phyloP scores from a whole-genome alignment of 169 alveolate genomes.

The Perkinsus chesapeaki region DNA sequence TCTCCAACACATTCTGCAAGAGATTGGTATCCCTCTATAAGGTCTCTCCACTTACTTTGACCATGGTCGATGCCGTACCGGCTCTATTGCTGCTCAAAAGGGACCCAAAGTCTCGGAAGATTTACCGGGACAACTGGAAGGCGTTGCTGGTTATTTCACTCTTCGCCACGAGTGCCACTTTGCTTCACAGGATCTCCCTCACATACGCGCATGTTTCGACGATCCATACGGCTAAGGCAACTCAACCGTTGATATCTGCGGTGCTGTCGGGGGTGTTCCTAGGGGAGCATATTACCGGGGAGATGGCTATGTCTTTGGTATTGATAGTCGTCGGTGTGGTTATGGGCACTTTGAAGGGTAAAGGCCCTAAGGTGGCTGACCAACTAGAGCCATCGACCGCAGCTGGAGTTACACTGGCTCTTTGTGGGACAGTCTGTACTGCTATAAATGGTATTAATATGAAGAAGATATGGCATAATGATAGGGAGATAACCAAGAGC shows the following conservation, averaged over 20 bases:
- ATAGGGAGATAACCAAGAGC: neutral
- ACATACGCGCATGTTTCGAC: neutral
- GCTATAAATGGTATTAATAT: neutral
- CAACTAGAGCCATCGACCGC: neutral
- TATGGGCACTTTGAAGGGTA: neutral
- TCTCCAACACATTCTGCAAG: neutral
- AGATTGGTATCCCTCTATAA: neutral
- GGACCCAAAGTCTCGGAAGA: neutral
- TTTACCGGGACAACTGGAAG: neutral
- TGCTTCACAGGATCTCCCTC: neutral
- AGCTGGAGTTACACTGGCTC: neutral
- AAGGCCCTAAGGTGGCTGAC: neutral
- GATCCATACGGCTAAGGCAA: neutral
- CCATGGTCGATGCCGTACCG: neutral
- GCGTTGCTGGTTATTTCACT: neutral
- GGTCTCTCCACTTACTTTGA: neutral
- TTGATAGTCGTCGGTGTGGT: neutral
- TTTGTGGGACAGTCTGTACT: neutral
- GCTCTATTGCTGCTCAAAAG: neutral
- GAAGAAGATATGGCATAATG: neutral
- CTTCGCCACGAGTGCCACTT: neutral
- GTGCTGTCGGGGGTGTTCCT: neutral
- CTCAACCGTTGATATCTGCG: neutral
- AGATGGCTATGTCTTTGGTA: neutral
- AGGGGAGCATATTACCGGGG: neutral